A percentile compares a stretch with the other conserved stretches of the same genome.
These are phyloP conservation scores for Moricandia arvensis DNA, from an alignment of 345 rosid genomes.

Conservation along the genomic window DNA sequence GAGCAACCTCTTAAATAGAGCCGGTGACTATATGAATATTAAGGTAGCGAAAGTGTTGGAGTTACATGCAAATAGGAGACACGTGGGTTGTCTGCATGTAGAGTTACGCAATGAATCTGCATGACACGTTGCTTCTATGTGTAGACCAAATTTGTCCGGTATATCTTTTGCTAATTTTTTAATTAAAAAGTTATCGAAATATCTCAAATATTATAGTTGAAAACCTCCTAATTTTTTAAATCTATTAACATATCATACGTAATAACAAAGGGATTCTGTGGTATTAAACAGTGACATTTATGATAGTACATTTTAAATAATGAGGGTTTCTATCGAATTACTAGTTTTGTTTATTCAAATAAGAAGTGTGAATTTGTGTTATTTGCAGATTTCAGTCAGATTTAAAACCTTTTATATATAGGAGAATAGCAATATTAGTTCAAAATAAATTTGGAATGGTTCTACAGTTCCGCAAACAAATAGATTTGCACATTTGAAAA, in stretches of 20 bases:
- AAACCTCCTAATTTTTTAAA: background rate
- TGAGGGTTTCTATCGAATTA: background rate
- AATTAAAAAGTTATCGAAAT: too few species aligned
- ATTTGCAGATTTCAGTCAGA: too few species aligned
- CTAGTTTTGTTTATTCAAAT: background rate
- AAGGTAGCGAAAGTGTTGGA: constrained; percentile 27
- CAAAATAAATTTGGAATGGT: background rate
- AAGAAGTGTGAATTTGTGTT: background rate
- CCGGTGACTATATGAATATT: background rate
- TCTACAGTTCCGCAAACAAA: background rate
- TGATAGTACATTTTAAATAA: background rate
- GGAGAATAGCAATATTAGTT: background rate
- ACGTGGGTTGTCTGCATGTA: constrained; percentile 39
- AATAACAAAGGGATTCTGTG: background rate
- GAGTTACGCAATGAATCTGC: constrained; percentile 2
- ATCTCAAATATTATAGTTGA: background rate
- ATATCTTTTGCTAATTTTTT: too few species aligned
- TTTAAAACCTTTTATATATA: background rate
- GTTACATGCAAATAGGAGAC: constrained; percentile 25
- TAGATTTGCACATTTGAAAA: background rate
- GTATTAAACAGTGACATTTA: background rate
- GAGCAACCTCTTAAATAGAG: background rate
- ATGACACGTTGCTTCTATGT: constrained; percentile 19
- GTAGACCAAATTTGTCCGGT: too few species aligned
- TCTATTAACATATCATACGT: background rate